These are phyloP conservation scores for Chrysochromulina tobinii DNA, from an alignment of 78 protist genomes.

Conservation along the genomic window DNA sequence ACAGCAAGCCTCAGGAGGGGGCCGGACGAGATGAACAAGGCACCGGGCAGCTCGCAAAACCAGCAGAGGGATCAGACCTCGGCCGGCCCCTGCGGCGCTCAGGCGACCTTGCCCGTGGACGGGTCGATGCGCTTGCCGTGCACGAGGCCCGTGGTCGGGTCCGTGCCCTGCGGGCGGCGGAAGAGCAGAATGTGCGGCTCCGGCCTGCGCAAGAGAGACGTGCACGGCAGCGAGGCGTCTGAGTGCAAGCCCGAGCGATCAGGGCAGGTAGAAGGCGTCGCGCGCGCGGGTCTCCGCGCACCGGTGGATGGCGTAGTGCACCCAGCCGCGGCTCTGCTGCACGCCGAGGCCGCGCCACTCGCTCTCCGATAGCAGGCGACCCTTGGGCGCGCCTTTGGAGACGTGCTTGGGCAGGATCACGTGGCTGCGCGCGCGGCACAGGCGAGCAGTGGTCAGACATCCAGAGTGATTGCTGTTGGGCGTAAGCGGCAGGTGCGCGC, in stretches of 20 bases:
- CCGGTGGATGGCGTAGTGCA: conserved; percentile 83
- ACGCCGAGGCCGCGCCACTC: conserved; percentile 91
- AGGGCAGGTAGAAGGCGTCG: background rate
- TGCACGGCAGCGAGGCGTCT: background rate
- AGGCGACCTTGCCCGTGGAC: background rate
- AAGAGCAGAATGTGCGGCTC: conserved; percentile 92
- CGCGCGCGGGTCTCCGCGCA: background rate
- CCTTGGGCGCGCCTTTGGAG: conserved; percentile 60
- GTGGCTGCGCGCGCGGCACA: conserved; percentile 51
- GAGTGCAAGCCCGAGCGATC: background rate
- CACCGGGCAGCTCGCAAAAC: too few species aligned
- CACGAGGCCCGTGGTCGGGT: conserved; percentile 34
- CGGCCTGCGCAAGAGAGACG: conserved; percentile 57
- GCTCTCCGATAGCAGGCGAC: conserved; percentile 69
- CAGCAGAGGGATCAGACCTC: too few species aligned
- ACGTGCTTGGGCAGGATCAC: conserved; percentile 84
- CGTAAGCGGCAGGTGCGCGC: background rate
- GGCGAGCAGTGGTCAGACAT: too few species aligned
- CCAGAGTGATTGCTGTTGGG: too few species aligned
- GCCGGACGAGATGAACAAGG: too few species aligned
- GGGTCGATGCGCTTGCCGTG: background rate
- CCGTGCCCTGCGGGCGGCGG: conserved; percentile 60
- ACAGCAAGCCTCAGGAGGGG: too few species aligned
- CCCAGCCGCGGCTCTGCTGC: conserved; percentile 90
- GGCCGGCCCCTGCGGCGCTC: too few species aligned